Conservation (phyloP, 2,329 filamentous ascomycete species). For the Sclerotinia sclerotiorum region DNA sequence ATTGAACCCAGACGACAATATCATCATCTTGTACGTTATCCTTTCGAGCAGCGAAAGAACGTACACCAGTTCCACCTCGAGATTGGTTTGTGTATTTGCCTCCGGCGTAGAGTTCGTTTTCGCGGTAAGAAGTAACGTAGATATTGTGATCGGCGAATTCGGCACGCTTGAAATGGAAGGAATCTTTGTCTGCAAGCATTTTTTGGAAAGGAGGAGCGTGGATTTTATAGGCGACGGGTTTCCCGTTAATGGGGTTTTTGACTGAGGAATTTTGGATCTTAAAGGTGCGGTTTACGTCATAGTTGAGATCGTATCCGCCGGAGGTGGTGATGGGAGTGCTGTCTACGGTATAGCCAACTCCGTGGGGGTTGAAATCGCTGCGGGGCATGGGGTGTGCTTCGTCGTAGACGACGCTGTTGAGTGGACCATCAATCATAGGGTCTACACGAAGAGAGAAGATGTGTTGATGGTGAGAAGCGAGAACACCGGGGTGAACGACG, state of each 20-base stretch:
- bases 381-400: constrained; percentile 62
- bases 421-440: constrained; percentile 58
- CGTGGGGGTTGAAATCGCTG: constrained; percentile 52
- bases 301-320: constrained; percentile 49
- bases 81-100: constrained; percentile 59
- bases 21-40: constrained; percentile 52
- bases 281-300: constrained; percentile 52
- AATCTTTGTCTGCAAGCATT: constrained; percentile 51
- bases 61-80: constrained; percentile 53
- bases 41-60: constrained; percentile 53
- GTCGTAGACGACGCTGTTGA: constrained; percentile 56
- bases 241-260: constrained; percentile 54
- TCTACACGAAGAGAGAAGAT: constrained; percentile 69
- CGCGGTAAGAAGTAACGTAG: constrained; percentile 55
- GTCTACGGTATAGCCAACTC: constrained; percentile 50
- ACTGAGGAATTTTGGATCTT: constrained; percentile 56
- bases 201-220: constrained; percentile 57
- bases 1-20: constrained; percentile 58
- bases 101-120: constrained; percentile 53
- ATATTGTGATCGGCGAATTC: constrained; percentile 56
- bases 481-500: constrained; percentile 66
- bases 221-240: constrained; percentile 57
- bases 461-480: constrained; percentile 72
- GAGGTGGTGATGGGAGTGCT: constrained; percentile 50
- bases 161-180: constrained; percentile 50